A percentile compares a stretch with the other conserved stretches of the same genome.
Conservation (phyloP, 768 basidiomycete genomes). For the Termitomyces sp. region DNA sequence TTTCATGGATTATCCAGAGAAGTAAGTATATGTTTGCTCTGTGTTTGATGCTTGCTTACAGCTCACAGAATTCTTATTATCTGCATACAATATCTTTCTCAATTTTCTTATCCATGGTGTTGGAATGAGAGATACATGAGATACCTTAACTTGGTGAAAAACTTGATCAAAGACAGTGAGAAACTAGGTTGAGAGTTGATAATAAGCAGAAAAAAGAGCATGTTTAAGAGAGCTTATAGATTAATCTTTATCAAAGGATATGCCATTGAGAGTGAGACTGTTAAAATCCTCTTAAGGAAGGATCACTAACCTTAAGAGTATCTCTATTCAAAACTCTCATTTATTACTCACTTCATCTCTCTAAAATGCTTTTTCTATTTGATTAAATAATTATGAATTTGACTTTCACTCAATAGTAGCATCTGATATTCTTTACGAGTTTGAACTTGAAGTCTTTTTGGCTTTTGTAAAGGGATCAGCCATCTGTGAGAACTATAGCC, state of each 20-base stretch:
- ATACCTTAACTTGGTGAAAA: conserved; percentile 25
- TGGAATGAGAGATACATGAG: conserved; percentile 14
- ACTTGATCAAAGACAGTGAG: neutral
- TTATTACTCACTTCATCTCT: neutral
- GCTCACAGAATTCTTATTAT: conserved; percentile 21
- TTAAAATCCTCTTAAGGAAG: conserved; percentile 11
- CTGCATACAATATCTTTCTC: conserved; percentile 13
- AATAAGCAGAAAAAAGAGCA: neutral
- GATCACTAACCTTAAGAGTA: conserved; percentile 20
- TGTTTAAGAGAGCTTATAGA: conserved; percentile 12
- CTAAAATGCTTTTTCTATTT: conserved; percentile 5
- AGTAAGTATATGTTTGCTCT: neutral
- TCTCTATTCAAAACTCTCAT: neutral
- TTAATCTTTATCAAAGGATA: conserved; percentile 13
- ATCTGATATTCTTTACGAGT: conserved; percentile 23
- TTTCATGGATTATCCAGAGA: conserved; percentile 9
- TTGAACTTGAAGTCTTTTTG: conserved; percentile 23
- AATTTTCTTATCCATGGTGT: conserved; percentile 28
- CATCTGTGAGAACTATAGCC: too few species aligned
- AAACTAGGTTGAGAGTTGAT: neutral
- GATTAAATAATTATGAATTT: neutral
- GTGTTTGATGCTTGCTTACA: neutral
- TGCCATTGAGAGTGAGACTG: neutral
- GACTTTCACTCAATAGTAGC: too few species aligned
- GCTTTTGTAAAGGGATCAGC: too few species aligned